Evolutionary conservation across 164 flowering plant species (phyloP).

Genomic region (Vitis amurensis): DNA sequence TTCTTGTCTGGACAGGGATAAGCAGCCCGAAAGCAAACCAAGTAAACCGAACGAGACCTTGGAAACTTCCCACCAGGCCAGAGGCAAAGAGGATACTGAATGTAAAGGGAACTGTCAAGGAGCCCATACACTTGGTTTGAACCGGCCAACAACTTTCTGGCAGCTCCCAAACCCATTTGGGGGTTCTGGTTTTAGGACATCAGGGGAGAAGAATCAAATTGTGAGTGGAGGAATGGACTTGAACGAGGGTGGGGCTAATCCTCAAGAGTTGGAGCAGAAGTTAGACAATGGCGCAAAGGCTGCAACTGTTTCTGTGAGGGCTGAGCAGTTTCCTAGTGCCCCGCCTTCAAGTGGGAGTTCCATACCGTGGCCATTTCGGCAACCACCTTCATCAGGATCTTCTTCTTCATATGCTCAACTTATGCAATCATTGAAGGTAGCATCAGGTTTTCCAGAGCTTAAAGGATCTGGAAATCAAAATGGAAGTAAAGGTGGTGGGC

Average conservation of each 20-base stretch:
- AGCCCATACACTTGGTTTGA: slow-evolving; percentile 12
- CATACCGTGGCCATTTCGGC: slow-evolving; percentile 43
- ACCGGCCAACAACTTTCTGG: slow-evolving; percentile 31
- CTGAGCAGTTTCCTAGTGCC: slow-evolving; percentile 24
- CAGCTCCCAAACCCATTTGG: slow-evolving; percentile 42
- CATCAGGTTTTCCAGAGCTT: slow-evolving; percentile 29
- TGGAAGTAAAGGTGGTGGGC: slow-evolving; percentile 25
- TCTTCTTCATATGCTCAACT: slow-evolving; percentile 21
- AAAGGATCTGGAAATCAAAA: slow-evolving; percentile 32
- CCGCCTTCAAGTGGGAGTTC: slow-evolving; percentile 33
- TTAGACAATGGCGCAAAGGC: slow-evolving; percentile 21
- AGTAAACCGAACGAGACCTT: slow-evolving; percentile 31
- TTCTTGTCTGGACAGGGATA: slow-evolving; percentile 43
- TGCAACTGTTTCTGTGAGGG: slow-evolving; percentile 15
- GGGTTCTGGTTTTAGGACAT: slow-evolving; percentile 15
- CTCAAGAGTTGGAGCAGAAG: slow-evolving; percentile 29
- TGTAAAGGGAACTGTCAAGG: slow-evolving; percentile 24
- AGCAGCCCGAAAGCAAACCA: slow-evolving; percentile 41
- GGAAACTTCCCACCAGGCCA: slow-evolving; percentile 25
- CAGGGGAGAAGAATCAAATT: slow-evolving; percentile 33
- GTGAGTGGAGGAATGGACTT: slow-evolving; percentile 33
- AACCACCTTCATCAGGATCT: slow-evolving; percentile 28
- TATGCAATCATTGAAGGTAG: slow-evolving; percentile 26
- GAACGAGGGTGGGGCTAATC: slow-evolving; percentile 25
- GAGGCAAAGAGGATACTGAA: slow-evolving; percentile 44